phyloP scores from a whole-genome alignment of 1,284 basidiomycete species.

The Mycosarcoma mackinlayi region DNA sequence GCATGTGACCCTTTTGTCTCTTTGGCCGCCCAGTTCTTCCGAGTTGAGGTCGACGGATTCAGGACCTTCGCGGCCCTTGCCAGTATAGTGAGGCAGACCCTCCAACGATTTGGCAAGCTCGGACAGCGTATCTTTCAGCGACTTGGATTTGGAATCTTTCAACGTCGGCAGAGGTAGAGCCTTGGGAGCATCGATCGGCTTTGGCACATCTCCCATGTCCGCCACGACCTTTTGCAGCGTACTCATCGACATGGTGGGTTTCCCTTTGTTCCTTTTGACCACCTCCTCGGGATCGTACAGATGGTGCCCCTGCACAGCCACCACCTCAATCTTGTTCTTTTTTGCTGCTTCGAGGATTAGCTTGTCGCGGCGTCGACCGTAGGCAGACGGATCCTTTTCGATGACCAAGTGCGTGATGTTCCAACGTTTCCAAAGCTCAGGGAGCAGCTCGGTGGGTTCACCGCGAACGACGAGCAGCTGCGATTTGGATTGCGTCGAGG shows the following conservation, averaged over 20 bases:
- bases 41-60: slow-evolving; percentile 53
- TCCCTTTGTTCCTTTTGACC: slow-evolving; percentile 46
- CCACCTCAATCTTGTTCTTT: slow-evolving; percentile 48
- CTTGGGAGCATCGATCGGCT: slow-evolving; percentile 51
- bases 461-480: slow-evolving; percentile 72
- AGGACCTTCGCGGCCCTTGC: slow-evolving; percentile 42
- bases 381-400: slow-evolving; percentile 54
- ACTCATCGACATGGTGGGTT: slow-evolving; percentile 56
- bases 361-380: slow-evolving; percentile 47
- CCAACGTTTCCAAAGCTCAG: slow-evolving; percentile 71
- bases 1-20: slow-evolving; percentile 51
- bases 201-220: slow-evolving; percentile 42
- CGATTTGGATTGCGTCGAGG: slow-evolving; percentile 68
- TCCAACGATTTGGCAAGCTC: slow-evolving; percentile 47
- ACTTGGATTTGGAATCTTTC: slow-evolving; percentile 18
- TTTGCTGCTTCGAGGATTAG: slow-evolving; percentile 40
- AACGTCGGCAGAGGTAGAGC: slow-evolving; percentile 37
- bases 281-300: slow-evolving; percentile 55
- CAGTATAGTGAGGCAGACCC: slow-evolving; percentile 52
- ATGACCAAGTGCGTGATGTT: slow-evolving; percentile 71
- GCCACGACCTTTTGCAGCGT: slow-evolving; percentile 47
- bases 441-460: slow-evolving; percentile 70
- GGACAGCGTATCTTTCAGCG: slow-evolving; percentile 24
- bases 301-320: slow-evolving; percentile 53
- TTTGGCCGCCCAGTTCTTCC: slow-evolving; percentile 49